These are phyloP conservation scores for Melastoma malabathricum DNA, from an alignment of 345 rosid species.

Conservation along the genomic window DNA sequence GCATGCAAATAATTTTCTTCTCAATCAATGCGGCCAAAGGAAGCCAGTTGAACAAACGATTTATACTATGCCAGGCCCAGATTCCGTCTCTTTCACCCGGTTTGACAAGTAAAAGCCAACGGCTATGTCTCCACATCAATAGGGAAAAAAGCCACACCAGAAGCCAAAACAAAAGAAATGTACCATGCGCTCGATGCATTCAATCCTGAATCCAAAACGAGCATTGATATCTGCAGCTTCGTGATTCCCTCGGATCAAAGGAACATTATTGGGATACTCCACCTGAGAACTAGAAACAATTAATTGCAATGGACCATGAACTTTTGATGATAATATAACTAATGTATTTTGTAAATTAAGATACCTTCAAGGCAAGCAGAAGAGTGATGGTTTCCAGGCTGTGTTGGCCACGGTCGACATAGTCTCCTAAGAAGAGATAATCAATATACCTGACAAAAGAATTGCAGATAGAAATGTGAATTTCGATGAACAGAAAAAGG, in stretches of 20 bases:
- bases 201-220: conserved; percentile 91
- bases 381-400: conserved; percentile 90
- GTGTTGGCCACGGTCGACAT: conserved; percentile 98
- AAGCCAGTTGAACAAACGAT: conserved; percentile 92
- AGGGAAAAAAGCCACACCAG: conserved; percentile 10
- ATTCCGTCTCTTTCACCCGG: conserved; percentile 99
- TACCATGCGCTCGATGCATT: conserved; percentile 99
- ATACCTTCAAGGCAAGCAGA: conserved; percentile 92
- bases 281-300: conserved; percentile 37
- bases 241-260: conserved; percentile 94
- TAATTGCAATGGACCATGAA: background rate
- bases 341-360: background rate
- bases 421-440: conserved; percentile 97
- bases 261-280: conserved; percentile 77
- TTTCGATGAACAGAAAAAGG: background rate
- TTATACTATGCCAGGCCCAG: conserved; percentile 96
- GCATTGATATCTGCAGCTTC: conserved; percentile 99
- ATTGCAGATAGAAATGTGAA: background rate
- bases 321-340: background rate
- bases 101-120: conserved; percentile 9
- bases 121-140: background rate
- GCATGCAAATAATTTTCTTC: conserved; percentile 98
- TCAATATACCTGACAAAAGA: conserved; percentile 63
- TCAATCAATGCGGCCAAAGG: conserved; percentile 93
- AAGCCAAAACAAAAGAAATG: conserved; percentile 5